These are phyloP conservation scores for Nyssa sinensis DNA, from an alignment of 148 eudicot species.

Conservation along the genomic window DNA sequence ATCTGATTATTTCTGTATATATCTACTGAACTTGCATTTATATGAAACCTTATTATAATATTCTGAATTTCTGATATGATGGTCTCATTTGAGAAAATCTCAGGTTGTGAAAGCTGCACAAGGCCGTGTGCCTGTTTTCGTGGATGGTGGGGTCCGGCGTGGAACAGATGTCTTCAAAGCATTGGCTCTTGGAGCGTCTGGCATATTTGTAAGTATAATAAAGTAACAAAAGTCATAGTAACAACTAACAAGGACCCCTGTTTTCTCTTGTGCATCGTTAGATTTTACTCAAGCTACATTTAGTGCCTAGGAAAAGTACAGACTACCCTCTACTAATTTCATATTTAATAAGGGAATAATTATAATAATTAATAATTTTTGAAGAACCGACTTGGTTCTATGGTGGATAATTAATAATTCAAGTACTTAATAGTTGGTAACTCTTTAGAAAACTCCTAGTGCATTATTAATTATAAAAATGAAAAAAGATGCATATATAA, in stretches of 20 bases:
- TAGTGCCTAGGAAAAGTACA: too few species aligned
- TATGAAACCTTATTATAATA: neutral
- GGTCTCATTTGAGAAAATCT: neutral
- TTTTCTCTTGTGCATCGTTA: neutral
- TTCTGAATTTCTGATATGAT: neutral
- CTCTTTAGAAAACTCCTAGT: too few species aligned
- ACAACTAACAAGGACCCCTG: neutral
- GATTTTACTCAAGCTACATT: too few species aligned
- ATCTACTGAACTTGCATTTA: neutral
- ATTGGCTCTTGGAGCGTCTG: constrained; percentile 91
- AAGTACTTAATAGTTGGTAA: too few species aligned
- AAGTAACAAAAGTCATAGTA: neutral
- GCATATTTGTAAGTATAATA: constrained; percentile 75
- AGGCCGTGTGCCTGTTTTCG: constrained; percentile 90
- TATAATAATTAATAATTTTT: too few species aligned
- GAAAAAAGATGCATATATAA: too few species aligned
- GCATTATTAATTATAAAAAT: too few species aligned
- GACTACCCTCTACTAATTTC: too few species aligned
- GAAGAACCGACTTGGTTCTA: too few species aligned
- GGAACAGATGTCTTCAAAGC: constrained; percentile 99
- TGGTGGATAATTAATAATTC: too few species aligned
- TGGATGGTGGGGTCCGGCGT: constrained; percentile 98
- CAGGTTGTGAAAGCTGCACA: constrained; percentile 96
- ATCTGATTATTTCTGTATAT: neutral
- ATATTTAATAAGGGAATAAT: too few species aligned